Evolutionary conservation across 345 rosid genomes (phyloP), one percentile per base, ranked within the genome.

Genomic region (Brassica cretica): DNA sequence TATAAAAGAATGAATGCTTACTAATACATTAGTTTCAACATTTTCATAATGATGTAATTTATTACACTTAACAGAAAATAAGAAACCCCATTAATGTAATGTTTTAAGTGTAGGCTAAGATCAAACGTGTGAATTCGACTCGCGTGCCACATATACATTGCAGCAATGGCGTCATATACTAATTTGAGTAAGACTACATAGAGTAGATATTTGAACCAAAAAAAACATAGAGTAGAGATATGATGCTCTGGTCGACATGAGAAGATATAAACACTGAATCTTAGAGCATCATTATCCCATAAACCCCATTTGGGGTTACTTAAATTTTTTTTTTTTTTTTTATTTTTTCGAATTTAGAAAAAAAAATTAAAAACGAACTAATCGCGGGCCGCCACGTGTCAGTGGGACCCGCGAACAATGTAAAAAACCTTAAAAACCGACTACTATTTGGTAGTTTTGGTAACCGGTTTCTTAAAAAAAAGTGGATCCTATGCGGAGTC

Each of bases 191-290:
- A 16, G 25, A 0, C 8, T 14, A 15, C 39, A 56, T 27, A 21
- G 24, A 21, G 24, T 21, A 21, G 24, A 21, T 21, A 21, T 21
- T 21, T 21, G 24, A 21, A 21, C 24, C 24, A 21, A 21, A 21
- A 21, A 21, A 21, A 21, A 1, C 24, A 21, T 21, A 21, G 29
- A 25, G 30, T 27, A 15, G 35, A 66, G 16, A 53, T 15, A 46
- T 11, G 53, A 21, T 41, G 49, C 32, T 73, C 4, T 73, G 16
- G 67, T 60, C 35, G 61, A 68, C 68, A 75, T 44, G 68, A 44
- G 7, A 59, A 41, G 46, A 44, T 19, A 30, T 15, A 56, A 37
- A 66, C 6, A 25, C 8, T 21, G 24, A 21, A 21, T 21, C 24
- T 21, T 21, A 21, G 24, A 21, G 24, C 24, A 21, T 21, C 24